A percentile compares a stretch with the other conserved stretches of the same genome.
Evolutionary conservation across 2,329 filamentous ascomycete genomes (phyloP).

Genomic region (Colletotrichum eleusines): DNA sequence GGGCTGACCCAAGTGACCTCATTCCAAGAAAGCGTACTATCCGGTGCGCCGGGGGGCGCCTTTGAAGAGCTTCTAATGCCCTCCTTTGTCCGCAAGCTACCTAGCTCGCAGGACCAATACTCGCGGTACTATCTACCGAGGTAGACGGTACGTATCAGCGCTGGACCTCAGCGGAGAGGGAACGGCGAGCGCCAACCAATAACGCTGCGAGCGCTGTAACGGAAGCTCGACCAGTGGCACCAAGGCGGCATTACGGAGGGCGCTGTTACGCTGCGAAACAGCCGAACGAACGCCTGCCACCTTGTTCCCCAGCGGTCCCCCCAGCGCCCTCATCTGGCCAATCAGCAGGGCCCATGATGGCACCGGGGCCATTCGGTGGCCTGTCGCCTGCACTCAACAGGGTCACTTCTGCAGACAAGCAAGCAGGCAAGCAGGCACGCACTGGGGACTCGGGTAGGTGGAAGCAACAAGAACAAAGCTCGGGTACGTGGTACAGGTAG

Average conservation of each 20-base stretch:
- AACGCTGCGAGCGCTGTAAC: conserved; percentile 38
- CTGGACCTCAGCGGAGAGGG: conserved; percentile 41
- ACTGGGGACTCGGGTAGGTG: conserved; percentile 2
- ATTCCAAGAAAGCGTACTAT: conserved; percentile 29
- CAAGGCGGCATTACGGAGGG: conserved; percentile 27
- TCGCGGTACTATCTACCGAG: conserved; percentile 6
- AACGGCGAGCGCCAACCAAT: conserved; percentile 35
- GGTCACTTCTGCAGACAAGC: conserved; percentile 22
- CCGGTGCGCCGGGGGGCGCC: conserved; percentile 28
- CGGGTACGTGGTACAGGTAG: conserved; percentile 24
- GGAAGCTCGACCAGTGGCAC: conserved; percentile 35
- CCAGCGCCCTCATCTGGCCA: conserved; percentile 21
- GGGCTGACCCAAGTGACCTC: conserved; percentile 36
- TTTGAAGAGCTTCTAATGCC: conserved; percentile 26
- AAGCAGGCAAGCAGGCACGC: conserved; percentile 4
- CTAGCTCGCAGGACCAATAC: conserved; percentile 19
- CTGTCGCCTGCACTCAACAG: conserved; percentile 38
- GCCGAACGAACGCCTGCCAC: conserved; percentile 41
- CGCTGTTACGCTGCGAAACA: conserved; percentile 39
- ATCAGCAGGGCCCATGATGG: conserved; percentile 6
- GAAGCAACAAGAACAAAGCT: conserved; percentile 35
- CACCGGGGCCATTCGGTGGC: conserved; percentile 28
- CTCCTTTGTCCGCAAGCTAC: conserved; percentile 31
- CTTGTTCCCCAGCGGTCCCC: conserved; percentile 33
- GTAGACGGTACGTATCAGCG: conserved; percentile 22